Conservation (phyloP, 2,329 filamentous ascomycete species). For the Colletotrichum trifolii region DNA sequence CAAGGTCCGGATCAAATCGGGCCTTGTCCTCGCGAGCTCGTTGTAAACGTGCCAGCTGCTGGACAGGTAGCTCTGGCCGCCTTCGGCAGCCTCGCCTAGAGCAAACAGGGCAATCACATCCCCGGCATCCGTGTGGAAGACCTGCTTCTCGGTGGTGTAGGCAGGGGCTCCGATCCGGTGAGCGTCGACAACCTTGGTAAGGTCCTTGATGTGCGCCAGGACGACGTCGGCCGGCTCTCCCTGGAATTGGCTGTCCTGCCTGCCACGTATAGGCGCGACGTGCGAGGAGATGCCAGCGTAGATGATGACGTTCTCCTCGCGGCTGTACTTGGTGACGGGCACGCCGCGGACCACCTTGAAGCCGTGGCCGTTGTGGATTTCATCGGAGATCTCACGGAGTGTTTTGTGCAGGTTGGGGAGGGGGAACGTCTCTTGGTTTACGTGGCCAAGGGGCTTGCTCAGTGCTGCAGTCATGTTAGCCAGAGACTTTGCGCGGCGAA, state of each 20-base stretch:
- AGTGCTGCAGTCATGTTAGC: background rate
- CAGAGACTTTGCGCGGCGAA: background rate
- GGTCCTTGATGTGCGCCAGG: slow-evolving; percentile 71
- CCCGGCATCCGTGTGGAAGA: slow-evolving; percentile 70
- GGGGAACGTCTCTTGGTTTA: slow-evolving; percentile 62
- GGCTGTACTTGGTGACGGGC: slow-evolving; percentile 60
- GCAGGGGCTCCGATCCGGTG: slow-evolving; percentile 65
- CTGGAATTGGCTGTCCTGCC: slow-evolving; percentile 60
- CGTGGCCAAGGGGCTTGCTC: slow-evolving; percentile 4
- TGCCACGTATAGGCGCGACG: slow-evolving; percentile 63
- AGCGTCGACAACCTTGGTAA: slow-evolving; percentile 51
- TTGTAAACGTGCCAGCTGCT: slow-evolving; percentile 72
- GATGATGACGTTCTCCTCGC: slow-evolving; percentile 68
- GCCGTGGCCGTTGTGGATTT: slow-evolving; percentile 68
- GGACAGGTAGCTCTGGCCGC: slow-evolving; percentile 68
- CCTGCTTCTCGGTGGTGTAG: slow-evolving; percentile 70
- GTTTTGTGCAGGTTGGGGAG: slow-evolving; percentile 61
- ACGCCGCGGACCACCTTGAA: slow-evolving; percentile 72
- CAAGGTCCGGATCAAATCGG: slow-evolving; percentile 69
- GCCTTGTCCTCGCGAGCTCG: slow-evolving; percentile 66
- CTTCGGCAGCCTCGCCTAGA: slow-evolving; percentile 61
- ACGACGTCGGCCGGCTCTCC: slow-evolving; percentile 63
- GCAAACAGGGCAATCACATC: slow-evolving; percentile 70
- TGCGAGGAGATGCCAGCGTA: slow-evolving; percentile 71
- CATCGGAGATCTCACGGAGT: slow-evolving; percentile 62